Conservation (phyloP, 2,329 filamentous ascomycete genomes). For the Alternaria ethzedia region DNA sequence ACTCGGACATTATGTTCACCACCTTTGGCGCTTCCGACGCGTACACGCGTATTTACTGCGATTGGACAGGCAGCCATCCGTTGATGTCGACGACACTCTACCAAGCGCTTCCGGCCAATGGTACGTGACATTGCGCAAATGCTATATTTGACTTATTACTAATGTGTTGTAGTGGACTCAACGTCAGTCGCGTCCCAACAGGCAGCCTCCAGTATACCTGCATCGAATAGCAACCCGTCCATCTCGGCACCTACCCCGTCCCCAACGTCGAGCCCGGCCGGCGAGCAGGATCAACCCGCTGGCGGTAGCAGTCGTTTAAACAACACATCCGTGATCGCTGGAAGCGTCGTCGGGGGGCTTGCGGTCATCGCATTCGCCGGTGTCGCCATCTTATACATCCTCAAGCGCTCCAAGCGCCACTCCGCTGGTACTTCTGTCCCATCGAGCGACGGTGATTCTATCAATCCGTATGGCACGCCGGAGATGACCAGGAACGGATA, state of each 20-base stretch:
- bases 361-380: conserved; percentile 5
- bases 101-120: background rate
- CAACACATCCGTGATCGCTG: background rate
- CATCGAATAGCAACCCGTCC: background rate
- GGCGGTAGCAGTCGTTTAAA: too few species aligned
- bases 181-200: background rate
- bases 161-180: background rate
- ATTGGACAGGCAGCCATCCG: conserved; percentile 1
- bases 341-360: background rate
- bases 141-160: background rate
- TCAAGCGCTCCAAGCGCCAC: conserved; percentile 5
- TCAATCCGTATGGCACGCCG: background rate
- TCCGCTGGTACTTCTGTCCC: background rate
- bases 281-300: background rate
- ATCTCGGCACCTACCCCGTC: background rate
- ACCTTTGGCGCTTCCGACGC: background rate
- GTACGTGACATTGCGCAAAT: background rate
- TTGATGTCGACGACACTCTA: background rate
- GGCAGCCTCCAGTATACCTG: background rate
- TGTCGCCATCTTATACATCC: background rate
- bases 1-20: conserved; percentile 1
- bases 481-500: background rate
- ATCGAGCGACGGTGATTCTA: background rate
- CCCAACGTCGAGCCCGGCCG: background rate
- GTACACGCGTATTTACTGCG: conserved; percentile 4